Conservation (phyloP, 257 asterid species). For the Solanum medicagineum region DNA sequence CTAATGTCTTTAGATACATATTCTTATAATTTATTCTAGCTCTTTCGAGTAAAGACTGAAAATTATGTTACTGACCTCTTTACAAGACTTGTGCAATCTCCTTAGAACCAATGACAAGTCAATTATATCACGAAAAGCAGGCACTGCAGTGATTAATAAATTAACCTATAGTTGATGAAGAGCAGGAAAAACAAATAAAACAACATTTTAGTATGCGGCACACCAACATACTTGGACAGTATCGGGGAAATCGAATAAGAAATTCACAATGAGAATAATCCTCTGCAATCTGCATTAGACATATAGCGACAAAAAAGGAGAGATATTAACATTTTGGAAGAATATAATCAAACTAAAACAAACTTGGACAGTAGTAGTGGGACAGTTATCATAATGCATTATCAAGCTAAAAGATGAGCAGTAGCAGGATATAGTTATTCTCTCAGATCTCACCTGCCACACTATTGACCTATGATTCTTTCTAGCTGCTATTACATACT, state of each 20-base stretch:
- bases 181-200: not conserved
- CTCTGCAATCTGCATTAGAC: conserved; percentile 72
- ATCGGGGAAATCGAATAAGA: conserved; percentile 94
- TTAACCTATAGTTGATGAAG: not conserved
- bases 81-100: conserved; percentile 75
- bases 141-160: conserved; percentile 46
- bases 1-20: not conserved
- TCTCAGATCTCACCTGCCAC: conserved; percentile 66
- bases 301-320: not conserved
- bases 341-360: not conserved
- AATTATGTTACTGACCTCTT: conserved; percentile 37
- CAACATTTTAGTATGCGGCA: not conserved
- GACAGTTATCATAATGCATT: not conserved
- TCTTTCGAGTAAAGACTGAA: not conserved
- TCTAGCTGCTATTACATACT: conserved; percentile 96
- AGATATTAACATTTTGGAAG: not conserved
- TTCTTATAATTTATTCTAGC: not conserved
- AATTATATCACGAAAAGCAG: conserved; percentile 89
- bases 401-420: not conserved
- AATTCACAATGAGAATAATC: conserved; percentile 97
- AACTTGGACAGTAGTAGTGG: not conserved
- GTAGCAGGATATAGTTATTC: not conserved
- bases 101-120: conserved; percentile 96
- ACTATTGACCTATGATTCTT: conserved; percentile 81
- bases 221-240: conserved; percentile 76